Conservation (phyloP, 352 stramenopile species). For the Globisporangium heterothallicum region DNA sequence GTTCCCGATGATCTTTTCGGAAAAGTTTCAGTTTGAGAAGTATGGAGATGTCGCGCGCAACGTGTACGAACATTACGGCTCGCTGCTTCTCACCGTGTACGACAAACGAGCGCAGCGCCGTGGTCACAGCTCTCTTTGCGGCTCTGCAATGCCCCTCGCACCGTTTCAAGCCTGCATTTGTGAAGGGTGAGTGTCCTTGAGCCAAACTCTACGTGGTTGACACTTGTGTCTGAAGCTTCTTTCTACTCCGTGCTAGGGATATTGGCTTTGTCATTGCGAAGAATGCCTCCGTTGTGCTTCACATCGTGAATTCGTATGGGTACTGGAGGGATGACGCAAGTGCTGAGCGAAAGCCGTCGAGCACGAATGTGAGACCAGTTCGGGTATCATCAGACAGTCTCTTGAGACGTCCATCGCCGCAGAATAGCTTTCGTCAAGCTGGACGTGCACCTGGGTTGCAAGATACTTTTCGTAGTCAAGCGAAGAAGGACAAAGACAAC, state of each 20-base stretch:
- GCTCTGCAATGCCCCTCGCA: constrained; percentile 21
- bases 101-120: constrained; percentile 5
- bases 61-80: constrained; percentile 48
- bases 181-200: constrained; percentile 37
- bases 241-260: constrained; percentile 26
- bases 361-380: constrained; percentile 15
- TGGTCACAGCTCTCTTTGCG: background rate
- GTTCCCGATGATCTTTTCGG: constrained; percentile 60
- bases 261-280: constrained; percentile 62
- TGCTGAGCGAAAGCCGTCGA: background rate
- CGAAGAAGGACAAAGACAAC: background rate
- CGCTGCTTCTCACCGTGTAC: constrained; percentile 30
- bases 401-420: constrained; percentile 27
- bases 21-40: constrained; percentile 43
- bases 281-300: constrained; percentile 38
- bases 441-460: constrained; percentile 5
- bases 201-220: background rate
- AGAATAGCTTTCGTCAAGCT: constrained; percentile 19
- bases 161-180: constrained; percentile 38
- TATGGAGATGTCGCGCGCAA: constrained; percentile 49
- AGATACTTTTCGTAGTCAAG: background rate
- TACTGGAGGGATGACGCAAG: constrained; percentile 26
- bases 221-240: background rate
- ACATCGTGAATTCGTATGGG: constrained; percentile 54
- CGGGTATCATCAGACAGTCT: constrained; percentile 38